Evolutionary conservation across 2,329 filamentous ascomycete species (phyloP), one percentile per base, ranked within the genome.

Genomic region (Blumeria hordei): DNA sequence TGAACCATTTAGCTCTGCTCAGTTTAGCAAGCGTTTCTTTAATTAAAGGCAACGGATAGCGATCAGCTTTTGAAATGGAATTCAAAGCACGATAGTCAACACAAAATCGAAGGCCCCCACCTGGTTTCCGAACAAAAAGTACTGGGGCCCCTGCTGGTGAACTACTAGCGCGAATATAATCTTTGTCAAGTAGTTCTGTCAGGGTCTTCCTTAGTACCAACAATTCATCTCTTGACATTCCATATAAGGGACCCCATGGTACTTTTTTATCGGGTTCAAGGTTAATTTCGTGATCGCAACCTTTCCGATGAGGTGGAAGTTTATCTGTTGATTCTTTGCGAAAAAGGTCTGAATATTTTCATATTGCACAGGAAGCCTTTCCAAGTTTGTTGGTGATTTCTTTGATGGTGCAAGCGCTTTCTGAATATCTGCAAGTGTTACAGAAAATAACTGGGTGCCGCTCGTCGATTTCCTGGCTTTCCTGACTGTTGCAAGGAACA

Each of bases 11-110:
- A 8, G 43, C 43, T 49, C 39, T 49, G 8, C 34, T 37, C 21
- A 55, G 16, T 4, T 39, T 41, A 5, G 14, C 32, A 6, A 50
- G 14, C 18, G 44, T 36, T 9, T 55, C 54, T 5, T 33, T 37
- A n/a, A 55, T 49, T n/a, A 55, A 35, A 3, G 54, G 56, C 21
- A 55, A 12, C 0, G 43, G 54, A 33, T 57, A 55, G 9, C 50
- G 37, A 37, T 53, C 51, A 3, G 36, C 8, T 32, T 12, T 43
- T 53, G 51, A 43, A 14, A 53, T 33, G 4, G 36, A 1, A 11
- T 53, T 53, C 16, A 53, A 11, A 1, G 32, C 47, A 6, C 47
- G 14, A 16, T 36, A 51, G 12, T 51, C 47, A 6, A 51, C 47
- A 51, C 33, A 51, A 18, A 34, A 36, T 14, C n/a, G 47, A 7